These are phyloP conservation scores for Halophytophthora polymorphica DNA, from an alignment of 352 stramenopile genomes.

Conservation along the genomic window DNA sequence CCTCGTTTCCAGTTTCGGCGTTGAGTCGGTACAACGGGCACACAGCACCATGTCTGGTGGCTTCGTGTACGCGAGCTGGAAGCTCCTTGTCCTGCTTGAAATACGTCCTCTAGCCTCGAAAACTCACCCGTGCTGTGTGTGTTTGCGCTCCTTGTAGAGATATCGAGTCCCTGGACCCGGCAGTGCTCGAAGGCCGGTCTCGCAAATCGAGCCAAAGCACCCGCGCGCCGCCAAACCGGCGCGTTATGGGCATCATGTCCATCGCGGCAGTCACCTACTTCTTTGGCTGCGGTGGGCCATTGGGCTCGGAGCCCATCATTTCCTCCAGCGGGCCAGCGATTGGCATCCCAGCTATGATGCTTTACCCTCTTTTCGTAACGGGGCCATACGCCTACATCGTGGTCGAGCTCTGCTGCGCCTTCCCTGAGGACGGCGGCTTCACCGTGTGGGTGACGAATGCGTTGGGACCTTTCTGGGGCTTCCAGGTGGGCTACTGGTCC, in stretches of 20 bases:
- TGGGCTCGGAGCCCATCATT: conserved; percentile 60
- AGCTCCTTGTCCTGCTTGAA: neutral
- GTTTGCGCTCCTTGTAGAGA: conserved; percentile 4
- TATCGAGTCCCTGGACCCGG: conserved; percentile 18
- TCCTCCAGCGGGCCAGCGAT: conserved; percentile 50
- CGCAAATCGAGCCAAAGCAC: conserved; percentile 13
- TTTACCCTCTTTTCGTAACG: conserved; percentile 68
- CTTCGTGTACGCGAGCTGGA: conserved; percentile 7
- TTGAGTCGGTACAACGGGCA: no score
- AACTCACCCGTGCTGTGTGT: neutral
- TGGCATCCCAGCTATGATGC: conserved; percentile 40
- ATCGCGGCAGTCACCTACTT: conserved; percentile 56
- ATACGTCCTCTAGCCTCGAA: no score
- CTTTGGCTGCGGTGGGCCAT: conserved; percentile 37
- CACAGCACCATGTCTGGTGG: conserved; percentile 5
- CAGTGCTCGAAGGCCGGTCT: conserved; percentile 17
- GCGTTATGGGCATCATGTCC: conserved; percentile 33
- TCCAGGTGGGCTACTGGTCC: conserved; percentile 81
- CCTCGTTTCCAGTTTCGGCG: no score
- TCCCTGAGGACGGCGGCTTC: conserved; percentile 75
- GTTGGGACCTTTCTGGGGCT: conserved; percentile 76
- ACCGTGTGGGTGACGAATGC: conserved; percentile 64
- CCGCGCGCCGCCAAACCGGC: conserved; percentile 14
- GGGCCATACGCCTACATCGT: conserved; percentile 58
- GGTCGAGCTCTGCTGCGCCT: conserved; percentile 63